These are phyloP conservation scores for Botrytis fragariae DNA, from an alignment of 2,329 filamentous ascomycete genomes.

Conservation along the genomic window DNA sequence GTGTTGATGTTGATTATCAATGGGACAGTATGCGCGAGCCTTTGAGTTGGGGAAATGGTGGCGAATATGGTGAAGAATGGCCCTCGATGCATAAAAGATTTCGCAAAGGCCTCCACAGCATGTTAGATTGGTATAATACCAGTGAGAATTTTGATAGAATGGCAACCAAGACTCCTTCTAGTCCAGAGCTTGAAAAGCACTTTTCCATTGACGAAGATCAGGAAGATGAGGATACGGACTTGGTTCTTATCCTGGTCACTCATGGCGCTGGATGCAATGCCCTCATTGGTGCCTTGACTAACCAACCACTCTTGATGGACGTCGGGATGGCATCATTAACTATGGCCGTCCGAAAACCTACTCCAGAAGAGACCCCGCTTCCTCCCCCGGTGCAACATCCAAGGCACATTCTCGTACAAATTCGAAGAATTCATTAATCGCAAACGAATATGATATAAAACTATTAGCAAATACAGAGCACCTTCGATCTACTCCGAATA, in stretches of 20 bases:
- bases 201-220: constrained; percentile 41
- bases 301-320: constrained; percentile 87
- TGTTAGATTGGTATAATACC: constrained; percentile 79
- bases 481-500: constrained; percentile 48
- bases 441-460: constrained; percentile 69
- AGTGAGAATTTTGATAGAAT: constrained; percentile 53
- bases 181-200: constrained; percentile 37
- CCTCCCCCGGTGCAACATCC: constrained; percentile 34
- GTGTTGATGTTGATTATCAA: constrained; percentile 82
- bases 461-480: constrained; percentile 75
- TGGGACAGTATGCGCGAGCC: constrained; percentile 89
- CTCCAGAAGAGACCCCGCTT: constrained; percentile 26
- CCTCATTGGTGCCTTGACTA: constrained; percentile 84
- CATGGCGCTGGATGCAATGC: constrained; percentile 97
- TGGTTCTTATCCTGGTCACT: constrained; percentile 83
- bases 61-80: constrained; percentile 91
- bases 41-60: constrained; percentile 82
- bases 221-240: constrained; percentile 65
- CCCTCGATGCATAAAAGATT: constrained; percentile 91
- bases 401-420: constrained; percentile 42
- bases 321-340: constrained; percentile 88
- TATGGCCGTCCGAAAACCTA: constrained; percentile 67
- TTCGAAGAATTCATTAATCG: constrained; percentile 45
- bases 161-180: constrained; percentile 47
- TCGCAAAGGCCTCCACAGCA: constrained; percentile 69